These are phyloP conservation scores for Cardamine chenopodiifolia DNA, from an alignment of 345 rosid genomes.

Conservation along the genomic window DNA sequence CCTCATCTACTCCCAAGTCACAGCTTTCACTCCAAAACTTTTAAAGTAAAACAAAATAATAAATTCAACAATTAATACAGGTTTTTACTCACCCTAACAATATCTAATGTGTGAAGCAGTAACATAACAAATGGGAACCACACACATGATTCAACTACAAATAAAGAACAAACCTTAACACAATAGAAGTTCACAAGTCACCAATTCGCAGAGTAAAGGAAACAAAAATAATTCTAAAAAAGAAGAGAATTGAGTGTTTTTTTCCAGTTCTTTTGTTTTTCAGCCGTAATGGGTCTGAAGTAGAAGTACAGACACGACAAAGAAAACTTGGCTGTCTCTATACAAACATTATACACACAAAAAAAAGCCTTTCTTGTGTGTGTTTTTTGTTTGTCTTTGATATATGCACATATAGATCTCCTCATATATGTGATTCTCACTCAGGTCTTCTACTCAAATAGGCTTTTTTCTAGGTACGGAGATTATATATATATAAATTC, in stretches of 20 bases:
- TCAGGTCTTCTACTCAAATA: slow-evolving; percentile 27
- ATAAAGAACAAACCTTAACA: slow-evolving; percentile 7
- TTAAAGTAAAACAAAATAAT: not conserved
- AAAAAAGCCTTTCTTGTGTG: slow-evolving; percentile 14
- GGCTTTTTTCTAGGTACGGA: slow-evolving; percentile 10
- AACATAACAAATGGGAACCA: slow-evolving; percentile 16
- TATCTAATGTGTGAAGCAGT: slow-evolving; percentile 6
- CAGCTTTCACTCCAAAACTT: not conserved
- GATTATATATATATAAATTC: slow-evolving; percentile 21
- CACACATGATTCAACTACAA: slow-evolving; percentile 20
- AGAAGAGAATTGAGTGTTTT: slow-evolving; percentile 25
- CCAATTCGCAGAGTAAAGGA: not conserved
- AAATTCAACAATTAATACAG: not conserved
- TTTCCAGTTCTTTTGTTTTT: not conserved
- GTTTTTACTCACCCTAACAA: not conserved
- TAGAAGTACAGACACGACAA: slow-evolving; percentile 34
- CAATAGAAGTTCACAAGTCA: slow-evolving; percentile 2
- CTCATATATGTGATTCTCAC: slow-evolving; percentile 36
- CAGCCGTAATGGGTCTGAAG: slow-evolving; percentile 25
- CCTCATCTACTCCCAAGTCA: too few relatives aligned
- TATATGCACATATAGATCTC: slow-evolving; percentile 37
- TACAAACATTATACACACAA: slow-evolving; percentile 36
- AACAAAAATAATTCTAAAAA: not conserved
- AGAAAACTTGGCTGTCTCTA: slow-evolving; percentile 31
- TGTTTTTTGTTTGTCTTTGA: not conserved